Evolutionary conservation across 306 rosid genomes (phyloP).

Genomic region (Medicago truncatula): MtrunA17r5.0-ANR NC_053045.1:53061001-53061500

Average conservation of each 20-base stretch:
- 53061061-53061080: conserved; percentile 94
- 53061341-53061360: conserved; percentile 87
- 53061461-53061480: conserved; percentile 40
- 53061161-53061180: conserved; percentile 98
- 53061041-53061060: conserved; percentile 84
- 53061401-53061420: conserved; percentile 99
- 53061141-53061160: conserved; percentile 82
- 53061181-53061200: conserved; percentile 98
- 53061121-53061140: conserved; percentile 90
- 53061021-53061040: conserved; percentile 92
- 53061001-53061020: conserved; percentile 94
- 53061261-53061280: conserved; percentile 85
- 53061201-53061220: conserved; percentile 98
- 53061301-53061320: conserved; percentile 97
- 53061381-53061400: conserved; percentile 84
- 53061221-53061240: conserved; percentile 89
- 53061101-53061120: conserved; percentile 93
- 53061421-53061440: conserved; percentile 91
- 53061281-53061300: conserved; percentile 88
- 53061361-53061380: conserved; percentile 95
- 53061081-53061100: conserved; percentile 91
- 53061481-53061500: conserved; percentile 59
- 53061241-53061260: conserved; percentile 67
- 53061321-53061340: conserved; percentile 95
- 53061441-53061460: conserved; percentile 83